These are phyloP conservation scores for Saccharum hybrid DNA, from an alignment of 202 grass and related monocot genomes.

Conservation along the genomic window DNA sequence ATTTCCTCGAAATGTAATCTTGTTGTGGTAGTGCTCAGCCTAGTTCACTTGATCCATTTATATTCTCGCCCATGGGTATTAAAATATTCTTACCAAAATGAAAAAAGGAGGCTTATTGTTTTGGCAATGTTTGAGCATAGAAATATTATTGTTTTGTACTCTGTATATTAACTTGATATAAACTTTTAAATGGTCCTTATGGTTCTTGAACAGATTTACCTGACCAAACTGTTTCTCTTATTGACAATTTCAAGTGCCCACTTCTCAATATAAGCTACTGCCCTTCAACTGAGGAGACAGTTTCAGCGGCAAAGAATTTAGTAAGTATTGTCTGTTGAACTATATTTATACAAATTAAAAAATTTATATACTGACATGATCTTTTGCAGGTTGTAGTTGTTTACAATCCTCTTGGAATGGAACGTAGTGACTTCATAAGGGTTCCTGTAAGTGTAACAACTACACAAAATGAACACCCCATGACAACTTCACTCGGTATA, in stretches of 20 bases:
- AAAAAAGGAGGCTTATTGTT: not conserved
- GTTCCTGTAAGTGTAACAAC: conserved; percentile 68
- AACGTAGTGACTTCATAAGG: conserved; percentile 67
- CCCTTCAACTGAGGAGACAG: conserved; percentile 75
- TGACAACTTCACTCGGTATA: no score
- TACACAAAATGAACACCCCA: not conserved
- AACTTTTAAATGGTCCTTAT: not conserved
- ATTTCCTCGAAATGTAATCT: not conserved
- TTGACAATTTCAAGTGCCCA: conserved; percentile 64
- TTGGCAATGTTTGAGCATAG: not conserved
- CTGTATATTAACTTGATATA: not conserved
- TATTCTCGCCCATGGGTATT: not conserved
- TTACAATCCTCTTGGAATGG: conserved; percentile 93
- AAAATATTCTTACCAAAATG: not conserved
- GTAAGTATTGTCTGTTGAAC: conserved; percentile 54
- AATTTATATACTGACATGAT: conserved; percentile 15
- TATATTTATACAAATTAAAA: not conserved
- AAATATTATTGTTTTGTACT: not conserved
- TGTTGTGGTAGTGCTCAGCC: not conserved
- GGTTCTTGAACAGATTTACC: not conserved
- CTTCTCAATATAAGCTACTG: conserved; percentile 99
- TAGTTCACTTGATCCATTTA: conserved; percentile 11
- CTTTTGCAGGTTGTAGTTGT: conserved; percentile 71
- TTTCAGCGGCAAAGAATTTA: conserved; percentile 65
- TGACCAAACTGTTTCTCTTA: conserved; percentile 2